Evolutionary conservation across 1,284 basidiomycete species (phyloP), one percentile per base, ranked within the genome.

Genomic region (Veloboletus limbatus): DNA sequence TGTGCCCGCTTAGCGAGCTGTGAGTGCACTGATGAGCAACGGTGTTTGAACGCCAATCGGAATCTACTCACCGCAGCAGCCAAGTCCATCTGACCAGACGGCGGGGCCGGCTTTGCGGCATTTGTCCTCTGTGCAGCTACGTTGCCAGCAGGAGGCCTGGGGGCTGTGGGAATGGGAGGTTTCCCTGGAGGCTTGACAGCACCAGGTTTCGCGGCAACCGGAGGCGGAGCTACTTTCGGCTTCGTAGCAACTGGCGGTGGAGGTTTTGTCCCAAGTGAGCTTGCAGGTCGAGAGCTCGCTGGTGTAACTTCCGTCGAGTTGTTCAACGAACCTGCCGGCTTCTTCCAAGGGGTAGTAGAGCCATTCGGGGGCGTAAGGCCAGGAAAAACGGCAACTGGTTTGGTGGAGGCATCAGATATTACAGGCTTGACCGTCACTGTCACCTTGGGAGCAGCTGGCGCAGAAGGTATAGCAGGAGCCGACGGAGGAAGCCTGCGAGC

Each of bases 1-100:
- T 88, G 85, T 3, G 85, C 85, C 17, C 86, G 78, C 60, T 73
- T 85, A 10, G 85, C 85, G 51, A 88, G 65, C 85, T 88, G 40
- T 41, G 44, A 38, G 25, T 10, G n/a, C 16, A 41, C 35, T 4
- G 28, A 45, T 51, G 24, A 57, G 47, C 16, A 28, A 5, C 11
- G 17, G 37, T n/a, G 6, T 1, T 20, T 6, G 18, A 21, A 9
- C 6, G 18, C 10, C n/a, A 40, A 22, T 26, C n/a, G 30, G 6
- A 27, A 26, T 40, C 31, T 6, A 75, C 83, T 71, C 57, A 88
- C 86, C 42, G 76, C 81, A 54, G 90, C 88, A 51, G 90, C 89
- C 54, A 94, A 70, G 69, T 92, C 91, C 69, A 92, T 59, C 63
- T 92, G 89, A 20, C 89, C 83, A 20, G 60, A 72, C 8, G 72